Evolutionary conservation across 2,329 filamentous ascomycete species (phyloP), one percentile per base, ranked within the genome.

Genomic region (Fusarium staphyleae): DNA sequence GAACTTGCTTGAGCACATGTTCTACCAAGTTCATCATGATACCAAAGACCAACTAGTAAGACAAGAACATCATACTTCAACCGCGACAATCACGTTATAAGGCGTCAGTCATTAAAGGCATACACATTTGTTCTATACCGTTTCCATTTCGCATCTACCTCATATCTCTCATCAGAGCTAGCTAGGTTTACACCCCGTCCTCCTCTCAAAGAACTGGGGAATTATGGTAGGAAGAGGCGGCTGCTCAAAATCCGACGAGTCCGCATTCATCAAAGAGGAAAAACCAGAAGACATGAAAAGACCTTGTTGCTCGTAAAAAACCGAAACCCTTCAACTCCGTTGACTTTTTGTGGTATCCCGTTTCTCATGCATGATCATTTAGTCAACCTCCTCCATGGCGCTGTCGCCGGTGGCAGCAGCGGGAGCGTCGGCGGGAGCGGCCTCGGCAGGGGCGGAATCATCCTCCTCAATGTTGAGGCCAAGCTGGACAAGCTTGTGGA

Each of bases 381-480:
- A 99, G 86, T 99, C 95, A 75, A 99, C 95, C 87, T 99, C 95
- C 87, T 99, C 95, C 95, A 99, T 99, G 77, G 93, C 88, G 81
- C 89, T 96, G 87, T 96, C 92, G 69, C 88, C 89, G 64, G 88
- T 80, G 63, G 80, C 79, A 54, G 76, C 77, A 40, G 75, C 76
- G 77, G 52, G 52, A 30, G 89, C 88, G 62, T 83, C 86, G 51
- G 76, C 74, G 48, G 75, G 74, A 32, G 74, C 72, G 52, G 82
- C 82, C 69, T 83, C 85, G 48, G 81, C 83, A 55, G 87, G 83
- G 50, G 85, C 84, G 52, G 87, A 84, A 79, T 96, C 92, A 52
- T 90, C 87, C 82, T 97, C 93, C 69, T 98, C 93, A 63, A 99
- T 90, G 85, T 98, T 97, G 75, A 99, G 84, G 70, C 95, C 95